phyloP scores from a whole-genome alignment of 129 eudicot species.

The Artemisia annua region DNA sequence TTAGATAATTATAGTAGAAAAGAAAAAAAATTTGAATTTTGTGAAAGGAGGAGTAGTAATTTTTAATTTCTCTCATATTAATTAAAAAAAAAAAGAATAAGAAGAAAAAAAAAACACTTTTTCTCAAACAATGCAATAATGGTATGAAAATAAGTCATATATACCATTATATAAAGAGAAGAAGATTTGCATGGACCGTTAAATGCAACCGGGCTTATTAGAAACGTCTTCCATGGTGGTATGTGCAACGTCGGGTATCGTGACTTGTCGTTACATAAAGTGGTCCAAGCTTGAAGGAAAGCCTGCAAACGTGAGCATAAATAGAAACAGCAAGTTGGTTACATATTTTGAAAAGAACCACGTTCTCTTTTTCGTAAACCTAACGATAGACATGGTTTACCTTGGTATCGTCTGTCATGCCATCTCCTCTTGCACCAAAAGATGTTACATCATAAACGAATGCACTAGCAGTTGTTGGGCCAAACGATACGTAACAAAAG shows the following conservation, averaged over 20 bases:
- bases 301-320: background rate
- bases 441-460: constrained; percentile 25
- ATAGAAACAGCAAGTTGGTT: background rate
- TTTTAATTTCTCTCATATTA: no score
- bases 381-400: constrained; percentile 18
- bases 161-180: background rate
- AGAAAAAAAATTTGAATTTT: no score
- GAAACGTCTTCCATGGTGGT: background rate
- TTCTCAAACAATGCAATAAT: background rate
- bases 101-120: background rate
- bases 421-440: constrained; percentile 49
- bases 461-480: constrained; percentile 8
- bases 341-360: background rate
- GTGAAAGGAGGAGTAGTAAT: no score
- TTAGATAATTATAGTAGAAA: no score
- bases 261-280: background rate
- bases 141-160: background rate
- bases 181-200: constrained; percentile 1
- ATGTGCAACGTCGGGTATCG: constrained; percentile 1
- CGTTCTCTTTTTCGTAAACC: background rate
- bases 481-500: constrained; percentile 28
- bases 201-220: background rate
- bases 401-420: constrained; percentile 36
- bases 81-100: background rate
- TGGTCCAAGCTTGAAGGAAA: background rate